Evolutionary conservation across 352 stramenopile species (phyloP), one percentile per base, ranked within the genome.

Genomic region (Plasmopara halstedii): DNA sequence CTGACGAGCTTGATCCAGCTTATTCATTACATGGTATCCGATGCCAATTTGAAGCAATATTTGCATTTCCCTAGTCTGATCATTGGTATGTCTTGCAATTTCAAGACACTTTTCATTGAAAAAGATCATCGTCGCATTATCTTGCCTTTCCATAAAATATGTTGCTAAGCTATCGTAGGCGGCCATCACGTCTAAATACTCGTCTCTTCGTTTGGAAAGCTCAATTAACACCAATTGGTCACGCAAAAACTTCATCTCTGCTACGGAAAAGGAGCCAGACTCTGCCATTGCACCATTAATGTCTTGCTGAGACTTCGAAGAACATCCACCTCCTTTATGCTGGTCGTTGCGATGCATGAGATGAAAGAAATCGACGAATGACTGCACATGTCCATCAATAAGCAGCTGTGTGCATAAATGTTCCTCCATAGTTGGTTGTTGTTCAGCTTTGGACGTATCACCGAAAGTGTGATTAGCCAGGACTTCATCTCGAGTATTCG

Each of bases 361-460:
- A 67, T 97, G 96, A 52, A 97, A 97, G 33, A 97, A 77, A 61
- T 97, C 90, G n/a, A 97, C 86, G 51, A 83, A 97, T 6, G 81
- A 93, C 58, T 97, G 88, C 29, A 97, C 88, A 58, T 94, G 95
- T 23, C 90, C 90, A 18, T 70, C 65, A 52, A 85, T 73, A 10
- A 97, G 71, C 44, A 97, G 78, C 36, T 93, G 73, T 37, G 88
- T 82, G 48, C 85, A 96, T 5, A 88, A 64, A 13, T 83, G 66
- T 50, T 89, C 74, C 47, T 85, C 84, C 42, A 85, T 67, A 34
- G 83, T 85, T 14, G 64, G 58, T 22, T 87, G 75, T 6, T 66
- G 41, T 21, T 74, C 56, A 0, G 61, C 32, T 14, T 58, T 38
- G n/a, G 55, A 63, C 46, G 33, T 43, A 56, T 38, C 27, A 43